Evolutionary conservation across 2,329 filamentous ascomycete genomes (phyloP), one percentile per base, ranked within the genome.

Genomic region (Ophiocordyceps sinensis): DNA sequence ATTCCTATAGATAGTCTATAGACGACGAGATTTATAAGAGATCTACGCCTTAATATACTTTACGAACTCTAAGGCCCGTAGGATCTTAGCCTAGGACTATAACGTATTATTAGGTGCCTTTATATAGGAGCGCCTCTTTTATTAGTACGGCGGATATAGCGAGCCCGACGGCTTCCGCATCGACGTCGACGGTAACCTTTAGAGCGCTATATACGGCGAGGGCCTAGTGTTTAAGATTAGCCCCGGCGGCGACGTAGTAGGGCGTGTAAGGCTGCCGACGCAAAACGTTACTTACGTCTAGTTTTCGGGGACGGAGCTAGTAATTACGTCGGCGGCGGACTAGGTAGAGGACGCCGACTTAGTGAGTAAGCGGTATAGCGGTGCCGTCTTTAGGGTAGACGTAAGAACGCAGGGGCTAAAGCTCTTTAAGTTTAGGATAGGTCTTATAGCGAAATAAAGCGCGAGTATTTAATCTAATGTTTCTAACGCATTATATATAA

Each of bases 201-300:
- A 88, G 88, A 79, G 83, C 45, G 84, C 85, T 8, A 69, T 91
- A n/a, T 91, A 85, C 55, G 86, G 86, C 41, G 83, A 82, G 46
- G 68, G 74, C 44, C 74, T 77, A 44, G 84, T 94, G 21, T 63
- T 94, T 48, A 77, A 82, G 57, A 80, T 94, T 53, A 76, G 73
- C 38, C 75, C 78, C 5, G 60, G 71, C 39, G 86, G 85, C 3
- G 65, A 78, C 52, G 62, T 94, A 28, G 67, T 88, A 5, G 86
- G 84, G 7, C 75, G 86, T 63, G 70, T 95, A 47, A 70, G 66
- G 42, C 65, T 93, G 48, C 86, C 87, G 5, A 93, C 87, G 12
- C 71, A 71, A 45, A 83, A 85, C 60, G 75, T 85, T 47, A 91
- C 85, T 8, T 94, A 86, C 61, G 77, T 82, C 17, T 77, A 80